phyloP scores from a whole-genome alignment of 306 rosid species.

The Pyrus betulifolia region DNA sequence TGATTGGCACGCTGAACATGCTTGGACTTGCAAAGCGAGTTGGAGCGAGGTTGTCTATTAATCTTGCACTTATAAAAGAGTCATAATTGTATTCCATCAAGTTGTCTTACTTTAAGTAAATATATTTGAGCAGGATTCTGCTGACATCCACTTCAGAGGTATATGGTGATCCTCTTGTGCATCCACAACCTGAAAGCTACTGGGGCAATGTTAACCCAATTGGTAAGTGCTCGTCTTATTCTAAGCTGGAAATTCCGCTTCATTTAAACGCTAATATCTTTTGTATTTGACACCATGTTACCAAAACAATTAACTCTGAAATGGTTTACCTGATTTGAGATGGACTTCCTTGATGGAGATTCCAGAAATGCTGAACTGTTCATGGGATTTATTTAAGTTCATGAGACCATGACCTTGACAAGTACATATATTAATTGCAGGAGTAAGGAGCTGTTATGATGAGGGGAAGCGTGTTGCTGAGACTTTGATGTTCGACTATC shows the following conservation, averaged over 20 bases:
- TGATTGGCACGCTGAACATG: conserved; percentile 95
- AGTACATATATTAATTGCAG: conserved; percentile 28
- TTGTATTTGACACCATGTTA: too few relatives aligned
- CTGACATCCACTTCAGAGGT: conserved; percentile 97
- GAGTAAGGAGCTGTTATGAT: conserved; percentile 98
- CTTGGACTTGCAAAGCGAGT: conserved; percentile 98
- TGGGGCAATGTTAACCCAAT: conserved; percentile 99
- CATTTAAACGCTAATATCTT: neutral
- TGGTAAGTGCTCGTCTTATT: conserved; percentile 48
- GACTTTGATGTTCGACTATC: conserved; percentile 97
- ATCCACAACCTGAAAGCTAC: conserved; percentile 85
- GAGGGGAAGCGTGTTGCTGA: conserved; percentile 99
- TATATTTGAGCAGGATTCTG: conserved; percentile 60
- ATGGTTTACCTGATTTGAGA: neutral
- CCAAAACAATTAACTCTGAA: neutral
- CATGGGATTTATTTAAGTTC: neutral
- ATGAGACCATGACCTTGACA: conserved; percentile 5
- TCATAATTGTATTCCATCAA: conserved; percentile 3
- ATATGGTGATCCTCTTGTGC: conserved; percentile 92
- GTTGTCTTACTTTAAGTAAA: conserved; percentile 16
- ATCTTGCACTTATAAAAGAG: neutral
- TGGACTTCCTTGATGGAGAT: neutral
- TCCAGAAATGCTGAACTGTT: neutral
- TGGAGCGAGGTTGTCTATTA: conserved; percentile 68
- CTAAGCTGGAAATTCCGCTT: conserved; percentile 6